Evolutionary conservation across 768 basidiomycete genomes (phyloP), one percentile per base, ranked within the genome.

Genomic region (Kwoniella dendrophila): DNA sequence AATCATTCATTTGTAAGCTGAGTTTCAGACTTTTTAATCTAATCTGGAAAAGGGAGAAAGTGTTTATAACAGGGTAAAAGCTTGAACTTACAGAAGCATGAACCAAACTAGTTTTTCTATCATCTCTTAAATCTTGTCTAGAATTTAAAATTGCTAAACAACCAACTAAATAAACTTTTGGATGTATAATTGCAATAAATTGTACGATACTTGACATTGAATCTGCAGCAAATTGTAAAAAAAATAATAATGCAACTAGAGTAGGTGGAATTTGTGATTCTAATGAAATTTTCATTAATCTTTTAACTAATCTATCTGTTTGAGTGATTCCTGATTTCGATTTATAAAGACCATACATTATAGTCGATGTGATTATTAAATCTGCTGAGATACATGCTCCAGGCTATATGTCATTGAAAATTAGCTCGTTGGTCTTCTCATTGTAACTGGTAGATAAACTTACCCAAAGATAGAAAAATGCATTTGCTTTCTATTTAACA

Each of bases 181-280:
- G 60, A 43, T 62, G 60, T n/a, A 62, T 62, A 16, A 62, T 56
- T 53, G 60, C 60, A 50, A 62, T 62, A 38, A 62, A 62, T 43
- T 62, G 60, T 16, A 62, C 60, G 18, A 62, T 54, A 27, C 53
- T 55, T 14, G 60, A 55, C 60, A 62, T 62, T 22, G 52, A 55
- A 3, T 51, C 22, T 12, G 52, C 50, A 7, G 60, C 60, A 24
- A 62, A 62, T 45, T 62, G 60, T 12, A 54, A 14, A 47, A 62
- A 62, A 33, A 62, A 62, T 6, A 62, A 34, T 11, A 62, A 30
- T 2, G 60, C 60, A 7, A 62, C 60, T 7, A 62, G 4, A 4
- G 60, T 62, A 14, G 60, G 60, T n/a, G 60, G 60, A 10, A 62
- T 22, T 33, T 62, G 60, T 29, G 60, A 52, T 43, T 62, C 60